Percentiles rank a stretch among this genome's conserved stretches.
Conservation (phyloP, 2,329 filamentous ascomycete species). For the Calonectria pauciramosa region DNA sequence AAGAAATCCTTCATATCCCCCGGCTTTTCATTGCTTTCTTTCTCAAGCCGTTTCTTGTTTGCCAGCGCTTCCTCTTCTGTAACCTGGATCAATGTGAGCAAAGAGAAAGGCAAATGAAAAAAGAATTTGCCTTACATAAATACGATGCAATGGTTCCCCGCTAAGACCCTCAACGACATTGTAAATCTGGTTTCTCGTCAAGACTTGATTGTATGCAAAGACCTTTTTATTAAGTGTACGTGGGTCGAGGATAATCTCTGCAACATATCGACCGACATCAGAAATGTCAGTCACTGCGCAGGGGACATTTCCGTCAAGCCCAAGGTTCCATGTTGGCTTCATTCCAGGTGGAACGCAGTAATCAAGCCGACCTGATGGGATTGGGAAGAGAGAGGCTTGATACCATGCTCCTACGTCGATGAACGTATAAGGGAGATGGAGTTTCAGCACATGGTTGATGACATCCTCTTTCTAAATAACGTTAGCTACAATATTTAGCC, state of each 20-base stretch:
- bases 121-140: background rate
- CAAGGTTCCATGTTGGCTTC: background rate
- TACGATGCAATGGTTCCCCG: background rate
- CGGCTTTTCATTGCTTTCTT: background rate
- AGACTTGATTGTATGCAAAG: background rate
- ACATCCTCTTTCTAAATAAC: background rate
- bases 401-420: background rate
- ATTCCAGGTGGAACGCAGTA: background rate
- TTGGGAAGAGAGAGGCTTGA: background rate
- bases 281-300: background rate
- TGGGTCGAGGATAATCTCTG: background rate
- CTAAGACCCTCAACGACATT: background rate
- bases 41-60: background rate
- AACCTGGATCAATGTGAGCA: background rate
- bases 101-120: background rate
- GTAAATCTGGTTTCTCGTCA: background rate
- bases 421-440: background rate
- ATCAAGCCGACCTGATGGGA: background rate
- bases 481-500: too few species aligned
- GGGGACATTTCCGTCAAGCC: background rate
- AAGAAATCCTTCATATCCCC: background rate
- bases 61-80: background rate
- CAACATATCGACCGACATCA: background rate
- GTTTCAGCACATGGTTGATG: background rate
- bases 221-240: background rate